Evolutionary conservation across 805 yeast species (phyloP), one percentile per base, ranked within the genome.

Genomic region (Saturnispora bothae): DNA sequence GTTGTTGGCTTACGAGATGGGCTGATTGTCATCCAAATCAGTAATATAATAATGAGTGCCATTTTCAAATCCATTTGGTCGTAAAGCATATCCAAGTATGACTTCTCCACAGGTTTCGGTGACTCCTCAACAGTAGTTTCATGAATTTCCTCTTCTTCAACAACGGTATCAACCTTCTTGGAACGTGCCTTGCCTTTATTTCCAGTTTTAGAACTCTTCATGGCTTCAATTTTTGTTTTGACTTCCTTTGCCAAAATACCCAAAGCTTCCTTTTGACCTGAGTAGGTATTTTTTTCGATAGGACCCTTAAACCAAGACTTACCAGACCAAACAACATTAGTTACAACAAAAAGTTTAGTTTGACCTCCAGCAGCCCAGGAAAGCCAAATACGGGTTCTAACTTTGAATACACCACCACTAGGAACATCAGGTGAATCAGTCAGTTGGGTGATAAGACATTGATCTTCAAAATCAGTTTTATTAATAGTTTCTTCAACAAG

Each of bases 381-480:
- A 5, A 80, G 56, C 47, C 67, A 68, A 26, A 70, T 66, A 21
- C 66, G 63, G 2, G 92, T 78, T 38, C 67, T 64, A 3, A 79
- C 80, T 33, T 68, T 65, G 47, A 83, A 83, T 0, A 80, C 64
- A 45, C 65, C 69, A 6, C 94, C 92, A 25, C 82, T 75, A 0
- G 94, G 94, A n/a, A 82, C 84, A 59, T 82, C 92, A 0, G 92
- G 94, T 0, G 85, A 78, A 34, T 66, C 69, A 0, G 86, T 76
- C 1, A 64, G 54, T 46, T 78, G 83, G 3, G 68, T 64, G 2
- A 76, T 72, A 22, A 65, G 61, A 17, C 76, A 63, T 40, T 54
- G 60, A 19, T 63, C 59, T 5, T 68, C 63, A 15, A 71, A 63
- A 48, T 80, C 77, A 39, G 52, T 61, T 31, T 68, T 63, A 22